Evolutionary conservation across 2,329 filamentous ascomycete species (phyloP).

Genomic region (Chrysoporthe deuterocubensis): DNA sequence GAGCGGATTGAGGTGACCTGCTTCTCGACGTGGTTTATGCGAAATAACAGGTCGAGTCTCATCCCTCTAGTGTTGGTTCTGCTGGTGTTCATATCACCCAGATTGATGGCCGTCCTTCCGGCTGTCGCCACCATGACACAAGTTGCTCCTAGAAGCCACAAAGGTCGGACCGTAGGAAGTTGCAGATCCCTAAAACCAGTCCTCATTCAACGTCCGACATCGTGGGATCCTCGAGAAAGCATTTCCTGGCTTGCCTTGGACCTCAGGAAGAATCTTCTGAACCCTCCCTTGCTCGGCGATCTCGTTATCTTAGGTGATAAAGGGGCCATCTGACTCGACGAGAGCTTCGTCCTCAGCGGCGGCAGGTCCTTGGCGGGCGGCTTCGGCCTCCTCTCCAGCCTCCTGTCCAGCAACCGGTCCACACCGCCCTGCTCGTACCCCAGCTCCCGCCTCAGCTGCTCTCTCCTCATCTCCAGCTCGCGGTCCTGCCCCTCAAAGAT

Average conservation of each 20-base stretch:
- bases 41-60: too few species aligned
- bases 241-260: slow-evolving; percentile 31
- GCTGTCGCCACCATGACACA: too few species aligned
- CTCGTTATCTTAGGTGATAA: slow-evolving; percentile 42
- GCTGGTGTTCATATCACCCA: too few species aligned
- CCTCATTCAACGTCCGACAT: too few species aligned
- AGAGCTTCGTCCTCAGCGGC: slow-evolving; percentile 1
- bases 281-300: slow-evolving; percentile 36
- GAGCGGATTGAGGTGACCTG: too few species aligned
- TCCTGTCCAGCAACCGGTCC: slow-evolving; percentile 15
- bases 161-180: too few species aligned
- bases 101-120: too few species aligned
- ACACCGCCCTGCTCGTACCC: slow-evolving; percentile 21
- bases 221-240: too few species aligned
- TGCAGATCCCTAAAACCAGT: too few species aligned
- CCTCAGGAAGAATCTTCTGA: slow-evolving; percentile 35
- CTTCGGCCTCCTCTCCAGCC: slow-evolving; percentile 17
- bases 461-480: slow-evolving; percentile 32
- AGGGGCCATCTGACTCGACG: slow-evolving; percentile 28
- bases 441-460: slow-evolving; percentile 24
- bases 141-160: too few species aligned
- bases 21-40: too few species aligned
- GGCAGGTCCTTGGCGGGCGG: slow-evolving; percentile 1
- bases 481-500: slow-evolving; percentile 33
- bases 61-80: too few species aligned